These are phyloP conservation scores for Pholiota adiposa DNA, from an alignment of 1,284 basidiomycete species.

Conservation along the genomic window DNA sequence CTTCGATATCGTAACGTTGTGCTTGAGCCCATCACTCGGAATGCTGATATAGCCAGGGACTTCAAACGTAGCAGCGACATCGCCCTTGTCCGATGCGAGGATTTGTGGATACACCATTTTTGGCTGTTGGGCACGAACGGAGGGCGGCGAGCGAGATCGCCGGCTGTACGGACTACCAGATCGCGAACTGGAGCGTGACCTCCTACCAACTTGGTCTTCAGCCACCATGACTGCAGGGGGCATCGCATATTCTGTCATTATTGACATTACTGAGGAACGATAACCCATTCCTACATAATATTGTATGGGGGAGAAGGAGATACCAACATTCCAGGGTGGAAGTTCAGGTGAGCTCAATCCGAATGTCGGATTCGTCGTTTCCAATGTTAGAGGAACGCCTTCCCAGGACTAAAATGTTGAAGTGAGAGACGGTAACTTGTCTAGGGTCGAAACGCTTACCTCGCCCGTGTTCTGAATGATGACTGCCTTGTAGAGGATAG, in stretches of 20 bases:
- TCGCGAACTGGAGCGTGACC: background rate
- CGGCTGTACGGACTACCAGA: background rate
- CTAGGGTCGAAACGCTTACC: constrained; percentile 4
- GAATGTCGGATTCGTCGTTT: constrained; percentile 32
- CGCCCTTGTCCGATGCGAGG: background rate
- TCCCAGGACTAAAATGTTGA: constrained; percentile 26
- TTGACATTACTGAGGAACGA: no score
- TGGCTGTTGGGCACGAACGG: background rate
- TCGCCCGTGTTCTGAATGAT: constrained; percentile 24
- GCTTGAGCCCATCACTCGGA: constrained; percentile 1
- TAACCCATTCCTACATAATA: no score
- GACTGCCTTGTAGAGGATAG: constrained; percentile 31
- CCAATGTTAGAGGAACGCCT: constrained; percentile 28
- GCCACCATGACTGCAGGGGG: no score
- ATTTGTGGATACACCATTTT: background rate
- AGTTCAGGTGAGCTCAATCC: constrained; percentile 29
- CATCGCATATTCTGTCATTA: no score
- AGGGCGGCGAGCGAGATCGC: background rate
- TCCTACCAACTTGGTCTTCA: no score
- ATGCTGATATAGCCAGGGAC: constrained; percentile 6
- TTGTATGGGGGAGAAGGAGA: background rate
- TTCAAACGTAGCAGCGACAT: constrained; percentile 3
- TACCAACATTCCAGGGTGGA: constrained; percentile 22
- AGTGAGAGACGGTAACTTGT: background rate
- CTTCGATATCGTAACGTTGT: constrained; percentile 6